phyloP scores from a whole-genome alignment of 495 filamentous ascomycete species.

The Apiosordaria backusii region DNA sequence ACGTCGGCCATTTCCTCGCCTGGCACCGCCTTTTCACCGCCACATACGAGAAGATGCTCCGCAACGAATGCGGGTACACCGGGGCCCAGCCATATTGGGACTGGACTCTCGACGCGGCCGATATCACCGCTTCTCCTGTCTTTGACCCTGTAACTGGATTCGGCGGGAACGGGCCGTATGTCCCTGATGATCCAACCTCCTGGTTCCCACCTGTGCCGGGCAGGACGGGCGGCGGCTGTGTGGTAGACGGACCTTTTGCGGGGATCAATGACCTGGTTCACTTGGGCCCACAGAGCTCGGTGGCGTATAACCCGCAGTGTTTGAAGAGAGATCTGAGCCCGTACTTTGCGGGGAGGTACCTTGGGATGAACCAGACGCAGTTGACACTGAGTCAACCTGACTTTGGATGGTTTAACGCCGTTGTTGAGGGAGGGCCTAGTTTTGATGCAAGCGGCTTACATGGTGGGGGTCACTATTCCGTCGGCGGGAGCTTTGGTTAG shows the following conservation, averaged over 20 bases:
- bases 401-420: conserved; percentile 22
- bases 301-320: conserved; percentile 37
- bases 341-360: conserved; percentile 22
- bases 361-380: conserved; percentile 23
- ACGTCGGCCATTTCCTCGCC: conserved; percentile 40
- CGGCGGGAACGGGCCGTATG: conserved; percentile 27
- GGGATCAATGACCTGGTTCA: conserved; percentile 22
- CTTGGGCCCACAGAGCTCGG: conserved; percentile 19
- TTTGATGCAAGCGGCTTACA: conserved; percentile 24
- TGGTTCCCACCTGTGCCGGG: conserved; percentile 22
- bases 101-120: conserved; percentile 37
- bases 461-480: conserved; percentile 22
- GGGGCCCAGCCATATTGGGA: conserved; percentile 43
- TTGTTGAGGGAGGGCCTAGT: conserved; percentile 22
- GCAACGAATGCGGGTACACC: conserved; percentile 35
- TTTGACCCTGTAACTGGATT: conserved; percentile 36
- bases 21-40: conserved; percentile 40
- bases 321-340: conserved; percentile 37
- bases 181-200: conserved; percentile 8
- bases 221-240: conserved; percentile 34
- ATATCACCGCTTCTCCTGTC: conserved; percentile 32
- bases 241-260: conserved; percentile 31
- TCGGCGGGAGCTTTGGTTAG: conserved; percentile 19
- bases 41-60: conserved; percentile 38
- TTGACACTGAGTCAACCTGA: conserved; percentile 20